Evolutionary conservation across 2,329 filamentous ascomycete genomes (phyloP).

Genomic region (Macrophomina tecta): DNA sequence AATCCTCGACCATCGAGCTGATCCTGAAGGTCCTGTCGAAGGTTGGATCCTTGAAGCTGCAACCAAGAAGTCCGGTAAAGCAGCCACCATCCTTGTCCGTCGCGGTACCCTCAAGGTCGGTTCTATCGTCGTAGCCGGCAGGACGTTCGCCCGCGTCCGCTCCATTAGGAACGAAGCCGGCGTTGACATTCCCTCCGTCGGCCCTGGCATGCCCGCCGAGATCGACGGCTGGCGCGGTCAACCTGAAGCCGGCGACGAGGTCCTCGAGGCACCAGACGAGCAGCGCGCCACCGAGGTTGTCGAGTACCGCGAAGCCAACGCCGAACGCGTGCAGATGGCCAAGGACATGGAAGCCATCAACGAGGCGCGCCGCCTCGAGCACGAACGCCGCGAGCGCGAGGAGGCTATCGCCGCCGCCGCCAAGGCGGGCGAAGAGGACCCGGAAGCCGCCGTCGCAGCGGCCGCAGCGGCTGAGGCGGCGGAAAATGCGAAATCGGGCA

Average conservation of each 20-base stretch:
- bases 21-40: constrained; percentile 77
- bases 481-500: constrained; percentile 44
- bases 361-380: constrained; percentile 61
- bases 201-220: constrained; percentile 88
- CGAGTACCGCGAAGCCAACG: constrained; percentile 74
- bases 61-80: constrained; percentile 81
- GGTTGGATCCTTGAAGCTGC: constrained; percentile 94
- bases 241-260: constrained; percentile 83
- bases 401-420: constrained; percentile 36
- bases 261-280: constrained; percentile 82
- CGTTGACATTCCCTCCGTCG: constrained; percentile 70
- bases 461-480: constrained; percentile 45
- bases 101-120: constrained; percentile 83
- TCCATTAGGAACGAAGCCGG: constrained; percentile 86
- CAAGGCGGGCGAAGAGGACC: constrained; percentile 32
- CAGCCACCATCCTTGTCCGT: constrained; percentile 87
- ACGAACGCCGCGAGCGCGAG: constrained; percentile 67
- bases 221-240: constrained; percentile 93
- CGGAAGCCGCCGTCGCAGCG: constrained; percentile 43
- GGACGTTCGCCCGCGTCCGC: constrained; percentile 86
- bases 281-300: constrained; percentile 78
- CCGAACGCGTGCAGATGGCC: constrained; percentile 69
- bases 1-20: constrained; percentile 86
- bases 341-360: constrained; percentile 80
- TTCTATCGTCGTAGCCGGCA: constrained; percentile 85